Conservation (phyloP, 345 rosid genomes). For the Salix koriyanagi region DNA sequence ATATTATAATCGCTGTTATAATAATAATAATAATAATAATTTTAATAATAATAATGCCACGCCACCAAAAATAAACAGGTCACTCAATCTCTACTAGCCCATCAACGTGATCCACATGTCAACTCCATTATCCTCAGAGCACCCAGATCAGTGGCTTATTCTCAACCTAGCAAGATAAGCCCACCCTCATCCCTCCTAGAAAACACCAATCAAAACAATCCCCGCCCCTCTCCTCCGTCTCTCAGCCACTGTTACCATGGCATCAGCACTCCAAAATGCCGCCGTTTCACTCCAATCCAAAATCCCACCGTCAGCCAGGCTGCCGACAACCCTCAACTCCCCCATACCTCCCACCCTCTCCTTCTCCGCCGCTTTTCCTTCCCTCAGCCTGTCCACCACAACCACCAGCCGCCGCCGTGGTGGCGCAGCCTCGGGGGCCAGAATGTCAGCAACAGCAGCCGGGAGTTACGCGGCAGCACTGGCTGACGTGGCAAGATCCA, state of each 20-base stretch:
- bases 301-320: conserved; percentile 35
- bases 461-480: conserved; percentile 75
- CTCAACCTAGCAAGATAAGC: too few species aligned
- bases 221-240: background rate
- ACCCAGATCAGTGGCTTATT: too few species aligned
- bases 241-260: conserved; percentile 30
- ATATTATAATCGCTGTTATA: too few species aligned
- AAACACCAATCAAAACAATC: background rate
- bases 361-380: conserved; percentile 38
- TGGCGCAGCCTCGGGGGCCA: conserved; percentile 38
- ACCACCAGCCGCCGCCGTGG: conserved; percentile 25
- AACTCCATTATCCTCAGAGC: too few species aligned
- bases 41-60: too few species aligned
- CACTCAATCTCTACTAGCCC: too few species aligned
- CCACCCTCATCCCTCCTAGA: too few species aligned
- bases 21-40: too few species aligned
- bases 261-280: conserved; percentile 55
- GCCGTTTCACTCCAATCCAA: conserved; percentile 54
- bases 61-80: too few species aligned
- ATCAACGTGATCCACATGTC: too few species aligned
- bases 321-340: conserved; percentile 21
- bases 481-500: conserved; percentile 64
- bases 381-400: conserved; percentile 23
- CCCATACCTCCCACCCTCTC: conserved; percentile 42
- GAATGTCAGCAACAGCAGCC: conserved; percentile 57